These are phyloP conservation scores for Zasmidium citrigriseum DNA, from an alignment of 2,329 filamentous ascomycete species.

Conservation along the genomic window DNA sequence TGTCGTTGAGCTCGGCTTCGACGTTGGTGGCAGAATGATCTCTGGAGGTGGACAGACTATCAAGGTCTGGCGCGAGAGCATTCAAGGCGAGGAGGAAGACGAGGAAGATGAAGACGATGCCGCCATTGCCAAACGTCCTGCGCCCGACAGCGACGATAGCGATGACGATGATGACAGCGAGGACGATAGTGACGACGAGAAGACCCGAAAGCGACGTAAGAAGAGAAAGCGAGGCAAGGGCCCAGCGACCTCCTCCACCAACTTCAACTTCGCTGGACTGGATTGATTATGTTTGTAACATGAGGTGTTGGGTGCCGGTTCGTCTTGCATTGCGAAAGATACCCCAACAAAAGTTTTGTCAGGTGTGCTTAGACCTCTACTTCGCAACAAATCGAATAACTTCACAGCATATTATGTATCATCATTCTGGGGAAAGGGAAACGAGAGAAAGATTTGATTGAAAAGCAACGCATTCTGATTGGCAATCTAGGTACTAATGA, in stretches of 20 bases:
- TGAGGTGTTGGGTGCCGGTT: background rate
- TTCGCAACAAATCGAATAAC: background rate
- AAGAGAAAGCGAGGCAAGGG: constrained; percentile 41
- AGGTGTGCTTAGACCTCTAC: background rate
- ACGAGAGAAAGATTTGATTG: too few relatives aligned
- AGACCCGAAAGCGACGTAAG: constrained; percentile 45
- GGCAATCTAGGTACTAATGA: too few relatives aligned
- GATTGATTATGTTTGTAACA: constrained; percentile 21
- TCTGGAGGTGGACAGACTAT: constrained; percentile 82
- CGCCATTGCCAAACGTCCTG: constrained; percentile 45
- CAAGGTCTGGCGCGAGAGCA: constrained; percentile 84
- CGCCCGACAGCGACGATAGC: constrained; percentile 50
- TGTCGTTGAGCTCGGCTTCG: constrained; percentile 79
- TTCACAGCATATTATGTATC: too few relatives aligned
- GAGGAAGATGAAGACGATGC: constrained; percentile 50
- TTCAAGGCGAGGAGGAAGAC: constrained; percentile 55
- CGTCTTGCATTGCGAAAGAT: constrained; percentile 1
- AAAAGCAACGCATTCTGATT: too few relatives aligned
- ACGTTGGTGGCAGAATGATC: constrained; percentile 82
- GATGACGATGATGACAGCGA: constrained; percentile 40
- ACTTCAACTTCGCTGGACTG: constrained; percentile 33
- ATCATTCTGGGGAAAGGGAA: too few relatives aligned
- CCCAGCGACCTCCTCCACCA: constrained; percentile 20
- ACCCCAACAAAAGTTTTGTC: background rate
- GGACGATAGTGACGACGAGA: constrained; percentile 47